phyloP scores from a whole-genome alignment of 2,329 filamentous ascomycete genomes.

The Aspergillus glaucus region DNA sequence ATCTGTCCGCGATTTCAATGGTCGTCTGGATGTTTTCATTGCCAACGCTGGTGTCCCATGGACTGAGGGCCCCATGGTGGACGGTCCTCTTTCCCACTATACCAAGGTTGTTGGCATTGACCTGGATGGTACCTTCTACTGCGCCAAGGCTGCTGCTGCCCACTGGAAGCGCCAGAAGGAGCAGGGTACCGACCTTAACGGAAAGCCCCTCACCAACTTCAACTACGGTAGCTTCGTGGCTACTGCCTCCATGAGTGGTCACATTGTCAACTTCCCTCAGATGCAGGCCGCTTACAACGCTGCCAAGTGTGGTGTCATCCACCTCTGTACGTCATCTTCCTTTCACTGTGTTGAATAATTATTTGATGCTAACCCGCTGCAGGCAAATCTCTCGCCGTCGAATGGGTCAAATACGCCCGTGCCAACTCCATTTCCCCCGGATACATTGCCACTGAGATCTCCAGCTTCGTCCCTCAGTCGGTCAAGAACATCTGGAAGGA shows the following conservation, averaged over 20 bases:
- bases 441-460: constrained; percentile 70
- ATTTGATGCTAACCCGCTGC: constrained; percentile 8
- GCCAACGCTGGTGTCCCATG: constrained; percentile 55
- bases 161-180: constrained; percentile 66
- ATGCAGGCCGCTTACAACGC: constrained; percentile 68
- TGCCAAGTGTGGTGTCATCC: constrained; percentile 58
- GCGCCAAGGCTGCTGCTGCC: constrained; percentile 61
- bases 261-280: constrained; percentile 72
- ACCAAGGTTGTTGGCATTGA: constrained; percentile 64
- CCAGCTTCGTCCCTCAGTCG: constrained; percentile 57
- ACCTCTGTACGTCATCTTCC: constrained; percentile 42
- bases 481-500: constrained; percentile 68
- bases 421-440: constrained; percentile 68
- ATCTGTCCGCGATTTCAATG: constrained; percentile 59
- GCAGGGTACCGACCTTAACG: constrained; percentile 58
- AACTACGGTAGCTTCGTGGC: constrained; percentile 66
- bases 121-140: constrained; percentile 72
- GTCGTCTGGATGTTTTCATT: constrained; percentile 69
- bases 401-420: constrained; percentile 70
- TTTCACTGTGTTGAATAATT: constrained; percentile 32
- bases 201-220: constrained; percentile 56
- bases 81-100: constrained; percentile 59
- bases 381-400: constrained; percentile 66
- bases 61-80: constrained; percentile 62
- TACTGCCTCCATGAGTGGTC: constrained; percentile 71